Evolutionary conservation across 345 rosid genomes (phyloP).

Genomic region (Gossypium herbaceum): DNA sequence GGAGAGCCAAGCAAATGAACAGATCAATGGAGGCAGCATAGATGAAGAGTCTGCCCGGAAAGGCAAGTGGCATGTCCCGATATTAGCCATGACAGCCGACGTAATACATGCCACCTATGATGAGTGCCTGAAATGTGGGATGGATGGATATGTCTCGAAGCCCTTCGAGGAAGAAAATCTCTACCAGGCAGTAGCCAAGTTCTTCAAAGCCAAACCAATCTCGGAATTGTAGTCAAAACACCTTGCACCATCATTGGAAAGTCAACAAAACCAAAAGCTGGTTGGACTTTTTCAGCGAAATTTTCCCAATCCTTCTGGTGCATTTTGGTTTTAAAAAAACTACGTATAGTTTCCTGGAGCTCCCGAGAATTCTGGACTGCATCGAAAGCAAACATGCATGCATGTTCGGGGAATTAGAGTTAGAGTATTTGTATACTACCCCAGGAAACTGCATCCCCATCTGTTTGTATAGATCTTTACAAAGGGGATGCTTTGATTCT

Average conservation of each 20-base stretch:
- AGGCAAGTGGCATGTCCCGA: slow-evolving; percentile 65
- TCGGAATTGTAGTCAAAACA: slow-evolving; percentile 20
- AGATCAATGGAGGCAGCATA: slow-evolving; percentile 24
- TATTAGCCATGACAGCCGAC: slow-evolving; percentile 97
- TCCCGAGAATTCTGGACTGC: background rate
- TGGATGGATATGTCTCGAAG: slow-evolving; percentile 96
- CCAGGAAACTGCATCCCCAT: slow-evolving; percentile 23
- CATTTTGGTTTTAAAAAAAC: slow-evolving; percentile 6
- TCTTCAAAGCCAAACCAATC: slow-evolving; percentile 55
- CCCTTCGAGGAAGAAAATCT: slow-evolving; percentile 96
- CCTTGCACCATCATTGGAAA: background rate
- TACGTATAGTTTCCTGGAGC: background rate
- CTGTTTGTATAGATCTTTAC: slow-evolving; percentile 35
- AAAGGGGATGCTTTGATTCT: slow-evolving; percentile 8
- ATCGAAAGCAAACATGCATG: slow-evolving; percentile 4
- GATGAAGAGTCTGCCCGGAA: slow-evolving; percentile 20
- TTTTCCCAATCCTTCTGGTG: slow-evolving; percentile 38
- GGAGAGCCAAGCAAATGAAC: slow-evolving; percentile 68
- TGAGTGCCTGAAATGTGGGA: slow-evolving; percentile 75
- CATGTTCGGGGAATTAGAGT: slow-evolving; percentile 19
- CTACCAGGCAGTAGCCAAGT: slow-evolving; percentile 76
- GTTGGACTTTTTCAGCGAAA: slow-evolving; percentile 26
- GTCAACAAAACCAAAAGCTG: background rate
- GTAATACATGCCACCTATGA: slow-evolving; percentile 92
- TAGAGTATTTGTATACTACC: slow-evolving; percentile 28